Percentiles rank a stretch among this genome's conserved stretches.
Evolutionary conservation across 2,329 filamentous ascomycete species (phyloP).

Genomic region (Aspergillus latus): DNA sequence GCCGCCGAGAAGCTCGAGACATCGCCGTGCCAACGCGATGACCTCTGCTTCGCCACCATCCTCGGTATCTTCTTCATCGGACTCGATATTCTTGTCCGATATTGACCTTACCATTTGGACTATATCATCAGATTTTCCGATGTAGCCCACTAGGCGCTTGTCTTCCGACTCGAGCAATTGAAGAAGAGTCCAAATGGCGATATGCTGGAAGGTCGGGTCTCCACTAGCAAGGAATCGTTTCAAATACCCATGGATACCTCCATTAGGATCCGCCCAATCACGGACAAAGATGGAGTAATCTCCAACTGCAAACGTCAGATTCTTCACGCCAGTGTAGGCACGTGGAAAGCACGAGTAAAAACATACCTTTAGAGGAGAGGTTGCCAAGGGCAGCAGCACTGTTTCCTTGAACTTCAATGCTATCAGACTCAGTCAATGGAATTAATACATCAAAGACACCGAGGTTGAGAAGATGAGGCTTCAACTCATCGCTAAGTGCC

Average conservation of each 20-base stretch:
- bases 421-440: conserved; percentile 88
- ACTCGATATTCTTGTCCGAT: conserved; percentile 82
- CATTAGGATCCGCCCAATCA: conserved; percentile 88
- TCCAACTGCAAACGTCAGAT: conserved; percentile 62
- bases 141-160: conserved; percentile 79
- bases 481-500: conserved; percentile 91
- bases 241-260: conserved; percentile 93
- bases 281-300: conserved; percentile 96
- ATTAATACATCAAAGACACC: conserved; percentile 97
- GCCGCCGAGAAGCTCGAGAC: conserved; percentile 80
- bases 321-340: not conserved
- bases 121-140: conserved; percentile 86
- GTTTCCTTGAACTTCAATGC: conserved; percentile 97
- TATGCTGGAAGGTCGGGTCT: conserved; percentile 97
- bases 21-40: conserved; percentile 84
- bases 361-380: conserved; percentile 88
- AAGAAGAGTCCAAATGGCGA: conserved; percentile 95
- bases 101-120: conserved; percentile 90
- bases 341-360: not conserved
- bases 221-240: conserved; percentile 89
- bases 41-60: conserved; percentile 93
- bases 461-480: conserved; percentile 82
- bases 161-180: conserved; percentile 96
- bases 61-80: conserved; percentile 80
- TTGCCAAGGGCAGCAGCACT: conserved; percentile 95